phyloP scores from a whole-genome alignment of 2,329 filamentous ascomycete species.

The Fulvia fulva region DNA sequence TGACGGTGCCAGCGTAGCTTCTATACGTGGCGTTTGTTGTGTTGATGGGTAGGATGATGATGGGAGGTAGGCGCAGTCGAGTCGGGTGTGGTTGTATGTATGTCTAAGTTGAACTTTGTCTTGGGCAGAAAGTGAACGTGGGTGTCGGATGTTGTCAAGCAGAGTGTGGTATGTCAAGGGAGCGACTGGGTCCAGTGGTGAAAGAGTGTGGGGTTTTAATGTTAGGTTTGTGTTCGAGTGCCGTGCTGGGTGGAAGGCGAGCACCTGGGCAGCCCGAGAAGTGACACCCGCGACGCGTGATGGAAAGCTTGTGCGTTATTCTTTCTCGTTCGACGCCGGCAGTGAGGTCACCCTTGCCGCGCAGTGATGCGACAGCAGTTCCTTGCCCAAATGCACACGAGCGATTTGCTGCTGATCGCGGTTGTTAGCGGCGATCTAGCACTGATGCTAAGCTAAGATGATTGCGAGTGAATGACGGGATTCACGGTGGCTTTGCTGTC shows the following conservation, averaged over 20 bases:
- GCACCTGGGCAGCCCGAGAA: no score
- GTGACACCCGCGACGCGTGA: not conserved
- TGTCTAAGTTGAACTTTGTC: not conserved
- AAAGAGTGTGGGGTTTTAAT: constrained; percentile 1
- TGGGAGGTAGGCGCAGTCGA: not conserved
- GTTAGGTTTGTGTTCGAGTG: not conserved
- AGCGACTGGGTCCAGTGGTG: not conserved
- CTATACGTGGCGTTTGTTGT: not conserved
- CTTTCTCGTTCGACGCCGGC: not conserved
- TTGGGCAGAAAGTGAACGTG: not conserved
- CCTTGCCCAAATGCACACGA: not conserved
- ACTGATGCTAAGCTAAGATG: not conserved
- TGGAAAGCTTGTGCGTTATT: not conserved
- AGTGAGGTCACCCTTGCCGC: not conserved
- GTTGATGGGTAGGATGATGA: not conserved
- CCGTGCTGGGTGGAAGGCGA: not conserved
- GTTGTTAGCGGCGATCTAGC: not conserved
- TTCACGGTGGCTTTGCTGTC: not conserved
- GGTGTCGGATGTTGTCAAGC: not conserved
- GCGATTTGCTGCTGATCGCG: not conserved
- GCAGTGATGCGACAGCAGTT: not conserved
- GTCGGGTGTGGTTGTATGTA: not conserved
- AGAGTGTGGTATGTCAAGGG: not conserved
- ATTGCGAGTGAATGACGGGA: not conserved
- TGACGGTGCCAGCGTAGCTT: not conserved